Conservation (phyloP, 2,329 filamentous ascomycete species). For the Ophiostoma angusticollis region DNA sequence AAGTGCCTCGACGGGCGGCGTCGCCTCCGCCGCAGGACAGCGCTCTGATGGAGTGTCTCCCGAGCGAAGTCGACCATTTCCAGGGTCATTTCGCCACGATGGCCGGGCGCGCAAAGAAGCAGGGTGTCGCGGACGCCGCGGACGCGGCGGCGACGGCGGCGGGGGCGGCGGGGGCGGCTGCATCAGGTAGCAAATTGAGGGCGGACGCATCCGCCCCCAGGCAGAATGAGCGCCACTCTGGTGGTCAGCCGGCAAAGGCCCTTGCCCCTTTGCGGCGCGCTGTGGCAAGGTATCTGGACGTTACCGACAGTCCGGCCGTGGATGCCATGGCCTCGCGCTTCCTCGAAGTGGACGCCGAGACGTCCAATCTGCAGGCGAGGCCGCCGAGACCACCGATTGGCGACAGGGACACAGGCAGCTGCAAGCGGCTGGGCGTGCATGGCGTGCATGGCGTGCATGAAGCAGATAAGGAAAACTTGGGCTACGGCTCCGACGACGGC, state of each 20-base stretch:
- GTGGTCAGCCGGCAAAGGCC: too few relatives aligned
- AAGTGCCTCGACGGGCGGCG: conserved; percentile 14
- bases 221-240: too few relatives aligned
- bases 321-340: conserved; percentile 39
- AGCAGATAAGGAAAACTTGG: conserved; percentile 1
- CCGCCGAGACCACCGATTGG: neutral
- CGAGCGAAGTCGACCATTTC: conserved; percentile 26
- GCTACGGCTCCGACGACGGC: neutral
- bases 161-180: too few relatives aligned
- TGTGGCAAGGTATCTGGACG: too few relatives aligned
- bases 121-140: too few relatives aligned
- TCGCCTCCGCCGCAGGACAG: conserved; percentile 32
- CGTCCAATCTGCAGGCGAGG: conserved; percentile 4
- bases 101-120: conserved; percentile 4
- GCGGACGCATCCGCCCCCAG: too few relatives aligned
- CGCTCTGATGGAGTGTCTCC: conserved; percentile 20
- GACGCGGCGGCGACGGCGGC: too few relatives aligned
- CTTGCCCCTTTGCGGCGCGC: too few relatives aligned
- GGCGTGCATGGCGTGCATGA: neutral
- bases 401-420: conserved; percentile 3
- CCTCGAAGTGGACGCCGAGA: conserved; percentile 27
- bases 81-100: conserved; percentile 14
- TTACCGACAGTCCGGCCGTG: conserved; percentile 27
- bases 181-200: too few relatives aligned
- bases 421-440: neutral